Percentiles rank a stretch among this genome's conserved stretches.
Conservation (phyloP, 257 asterid species). For the Misopates orontium region DNA sequence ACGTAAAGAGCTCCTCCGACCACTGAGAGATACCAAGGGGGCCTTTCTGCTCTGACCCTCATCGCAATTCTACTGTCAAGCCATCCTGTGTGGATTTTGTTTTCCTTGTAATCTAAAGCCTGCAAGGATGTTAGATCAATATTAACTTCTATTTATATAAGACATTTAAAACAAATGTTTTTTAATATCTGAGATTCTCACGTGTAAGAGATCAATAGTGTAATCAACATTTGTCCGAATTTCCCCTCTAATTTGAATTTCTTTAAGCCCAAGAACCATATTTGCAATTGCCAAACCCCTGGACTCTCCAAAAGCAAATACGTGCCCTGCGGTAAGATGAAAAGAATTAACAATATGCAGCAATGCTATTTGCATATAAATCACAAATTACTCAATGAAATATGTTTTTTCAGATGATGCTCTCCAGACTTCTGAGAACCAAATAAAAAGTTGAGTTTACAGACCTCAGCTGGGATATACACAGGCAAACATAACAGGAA, state of each 20-base stretch:
- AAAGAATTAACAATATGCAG: slow-evolving; percentile 16
- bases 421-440: slow-evolving; percentile 4
- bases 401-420: not conserved
- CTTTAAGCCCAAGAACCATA: slow-evolving; percentile 99
- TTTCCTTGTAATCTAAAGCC: slow-evolving; percentile 94
- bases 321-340: slow-evolving; percentile 67
- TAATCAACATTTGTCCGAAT: slow-evolving; percentile 97
- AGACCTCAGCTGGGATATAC: slow-evolving; percentile 14
- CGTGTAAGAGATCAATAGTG: slow-evolving; percentile 96
- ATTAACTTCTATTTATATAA: slow-evolving; percentile 9
- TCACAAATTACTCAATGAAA: slow-evolving; percentile 7
- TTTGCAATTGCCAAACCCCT: slow-evolving; percentile 97
- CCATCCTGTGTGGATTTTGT: slow-evolving; percentile 99
- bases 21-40: slow-evolving; percentile 99
- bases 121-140: slow-evolving; percentile 35
- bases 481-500: slow-evolving; percentile 13
- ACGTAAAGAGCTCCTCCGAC: slow-evolving; percentile 99
- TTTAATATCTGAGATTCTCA: slow-evolving; percentile 42
- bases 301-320: slow-evolving; percentile 98
- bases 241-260: slow-evolving; percentile 98
- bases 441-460: not conserved
- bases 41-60: slow-evolving; percentile 99
- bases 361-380: slow-evolving; percentile 10
- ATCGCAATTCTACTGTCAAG: slow-evolving; percentile 98
- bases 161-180: slow-evolving; percentile 16